Evolutionary conservation across 768 basidiomycete species (phyloP).

Genomic region (Boletus rubescentipes): DNA sequence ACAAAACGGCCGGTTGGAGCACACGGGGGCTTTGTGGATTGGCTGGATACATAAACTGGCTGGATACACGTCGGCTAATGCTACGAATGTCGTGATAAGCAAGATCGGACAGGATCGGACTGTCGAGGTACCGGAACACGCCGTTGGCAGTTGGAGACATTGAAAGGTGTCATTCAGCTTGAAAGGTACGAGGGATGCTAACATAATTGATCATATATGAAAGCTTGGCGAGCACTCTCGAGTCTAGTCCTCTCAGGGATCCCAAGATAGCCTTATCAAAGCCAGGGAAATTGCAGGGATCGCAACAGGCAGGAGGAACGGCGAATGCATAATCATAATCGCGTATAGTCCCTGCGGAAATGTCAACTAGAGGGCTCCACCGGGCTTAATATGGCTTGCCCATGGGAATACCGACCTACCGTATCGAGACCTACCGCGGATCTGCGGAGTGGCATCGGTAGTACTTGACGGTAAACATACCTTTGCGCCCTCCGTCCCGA

Average conservation of each 20-base stretch:
- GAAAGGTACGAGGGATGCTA: slow-evolving; percentile 25
- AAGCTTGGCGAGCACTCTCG: slow-evolving; percentile 17
- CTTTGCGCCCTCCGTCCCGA: slow-evolving; percentile 14
- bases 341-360: slow-evolving; percentile 19
- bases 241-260: slow-evolving; percentile 29
- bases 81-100: slow-evolving; percentile 5
- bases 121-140: slow-evolving; percentile 21
- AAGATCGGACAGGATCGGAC: slow-evolving; percentile 15
- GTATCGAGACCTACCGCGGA: slow-evolving; percentile 28
- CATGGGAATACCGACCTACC: slow-evolving; percentile 29
- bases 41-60: slow-evolving; percentile 2
- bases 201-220: slow-evolving; percentile 18
- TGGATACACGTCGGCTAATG: slow-evolving; percentile 9
- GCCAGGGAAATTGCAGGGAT: slow-evolving; percentile 12
- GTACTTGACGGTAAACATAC: neutral
- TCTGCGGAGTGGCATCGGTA: slow-evolving; percentile 21
- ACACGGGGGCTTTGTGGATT: slow-evolving; percentile 8
- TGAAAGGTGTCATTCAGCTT: slow-evolving; percentile 8
- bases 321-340: slow-evolving; percentile 21
- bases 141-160: slow-evolving; percentile 5
- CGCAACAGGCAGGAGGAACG: slow-evolving; percentile 28
- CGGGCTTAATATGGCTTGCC: slow-evolving; percentile 11
- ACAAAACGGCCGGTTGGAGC: slow-evolving; percentile 9
- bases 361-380: slow-evolving; percentile 21
- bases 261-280: slow-evolving; percentile 33